Conservation (phyloP, 2,329 filamentous ascomycete genomes). For the Fusarium torulosum region DNA sequence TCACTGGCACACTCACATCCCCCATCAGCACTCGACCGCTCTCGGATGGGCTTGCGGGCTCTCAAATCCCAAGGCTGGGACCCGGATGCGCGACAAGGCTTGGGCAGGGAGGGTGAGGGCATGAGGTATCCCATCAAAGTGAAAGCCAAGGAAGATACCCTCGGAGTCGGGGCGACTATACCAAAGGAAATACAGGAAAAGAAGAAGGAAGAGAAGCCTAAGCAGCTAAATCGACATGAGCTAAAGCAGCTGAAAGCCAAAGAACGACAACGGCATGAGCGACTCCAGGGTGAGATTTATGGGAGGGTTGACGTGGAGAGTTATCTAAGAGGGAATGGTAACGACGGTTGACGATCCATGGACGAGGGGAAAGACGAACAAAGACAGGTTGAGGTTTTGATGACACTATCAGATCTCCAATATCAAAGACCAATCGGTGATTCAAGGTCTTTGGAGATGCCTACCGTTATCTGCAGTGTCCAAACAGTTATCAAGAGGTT, state of each 20-base stretch:
- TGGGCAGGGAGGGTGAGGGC: constrained; percentile 79
- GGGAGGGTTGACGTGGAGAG: constrained; percentile 79
- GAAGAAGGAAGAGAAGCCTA: constrained; percentile 59
- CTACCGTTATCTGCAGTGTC: neutral
- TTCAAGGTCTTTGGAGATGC: neutral
- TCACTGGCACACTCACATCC: constrained; percentile 77
- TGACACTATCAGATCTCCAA: neutral
- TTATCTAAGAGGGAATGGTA: constrained; percentile 69
- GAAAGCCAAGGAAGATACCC: constrained; percentile 77
- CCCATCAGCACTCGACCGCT: constrained; percentile 77
- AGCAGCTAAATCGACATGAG: constrained; percentile 77
- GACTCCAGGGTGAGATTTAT: constrained; percentile 78
- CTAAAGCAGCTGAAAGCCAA: constrained; percentile 71
- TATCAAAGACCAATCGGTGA: neutral
- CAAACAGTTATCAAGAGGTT: neutral
- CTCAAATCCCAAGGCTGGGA: constrained; percentile 79
- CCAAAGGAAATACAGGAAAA: constrained; percentile 57
- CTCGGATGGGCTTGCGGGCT: constrained; percentile 75
- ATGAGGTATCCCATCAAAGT: constrained; percentile 81
- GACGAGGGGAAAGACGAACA: neutral
- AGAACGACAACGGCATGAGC: constrained; percentile 72
- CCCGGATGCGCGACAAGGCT: constrained; percentile 76
- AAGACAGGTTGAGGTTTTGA: neutral
- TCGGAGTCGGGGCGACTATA: constrained; percentile 74
- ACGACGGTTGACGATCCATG: constrained; percentile 33